phyloP scores from a whole-genome alignment of 2,329 filamentous ascomycete genomes.

The Beauveria rudraprayagi region DNA sequence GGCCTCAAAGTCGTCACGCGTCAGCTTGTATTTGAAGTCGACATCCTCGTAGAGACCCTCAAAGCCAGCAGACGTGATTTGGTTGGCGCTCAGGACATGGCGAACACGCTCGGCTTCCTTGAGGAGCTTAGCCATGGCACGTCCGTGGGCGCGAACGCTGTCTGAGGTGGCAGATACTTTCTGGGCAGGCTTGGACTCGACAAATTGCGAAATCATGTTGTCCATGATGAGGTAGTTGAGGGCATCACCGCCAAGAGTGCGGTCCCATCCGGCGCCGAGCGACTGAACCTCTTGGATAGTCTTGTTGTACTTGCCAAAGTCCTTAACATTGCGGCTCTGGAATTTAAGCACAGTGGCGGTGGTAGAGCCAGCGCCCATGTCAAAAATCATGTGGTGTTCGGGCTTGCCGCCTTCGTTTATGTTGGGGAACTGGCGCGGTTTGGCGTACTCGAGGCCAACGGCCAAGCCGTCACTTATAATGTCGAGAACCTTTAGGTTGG shows the following conservation, averaged over 20 bases:
- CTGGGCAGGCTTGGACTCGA: slow-evolving; percentile 60
- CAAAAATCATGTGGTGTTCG: slow-evolving; percentile 88
- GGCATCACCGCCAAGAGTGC: slow-evolving; percentile 78
- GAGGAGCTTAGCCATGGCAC: slow-evolving; percentile 80
- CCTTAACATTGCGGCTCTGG: slow-evolving; percentile 82
- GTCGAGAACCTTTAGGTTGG: slow-evolving; percentile 76
- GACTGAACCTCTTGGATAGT: slow-evolving; percentile 93
- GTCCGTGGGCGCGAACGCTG: slow-evolving; percentile 65
- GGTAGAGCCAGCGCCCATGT: slow-evolving; percentile 94
- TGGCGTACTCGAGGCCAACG: slow-evolving; percentile 93
- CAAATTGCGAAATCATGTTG: slow-evolving; percentile 76
- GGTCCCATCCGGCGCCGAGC: slow-evolving; percentile 80
- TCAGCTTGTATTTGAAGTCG: slow-evolving; percentile 87
- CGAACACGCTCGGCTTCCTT: slow-evolving; percentile 84
- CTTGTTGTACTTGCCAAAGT: slow-evolving; percentile 89
- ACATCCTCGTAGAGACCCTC: slow-evolving; percentile 87
- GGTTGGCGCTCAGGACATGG: slow-evolving; percentile 89
- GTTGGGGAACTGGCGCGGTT: slow-evolving; percentile 78
- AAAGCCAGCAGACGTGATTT: slow-evolving; percentile 69
- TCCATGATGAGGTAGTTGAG: slow-evolving; percentile 84
- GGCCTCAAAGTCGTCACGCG: slow-evolving; percentile 71
- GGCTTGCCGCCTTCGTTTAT: slow-evolving; percentile 75
- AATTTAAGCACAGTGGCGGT: slow-evolving; percentile 86
- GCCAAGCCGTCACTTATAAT: slow-evolving; percentile 85
- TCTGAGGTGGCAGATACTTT: slow-evolving; percentile 54